Percentiles rank a stretch among this genome's conserved stretches.
phyloP scores from a whole-genome alignment of 1,284 basidiomycete species.

The Trichosporon inkin region DNA sequence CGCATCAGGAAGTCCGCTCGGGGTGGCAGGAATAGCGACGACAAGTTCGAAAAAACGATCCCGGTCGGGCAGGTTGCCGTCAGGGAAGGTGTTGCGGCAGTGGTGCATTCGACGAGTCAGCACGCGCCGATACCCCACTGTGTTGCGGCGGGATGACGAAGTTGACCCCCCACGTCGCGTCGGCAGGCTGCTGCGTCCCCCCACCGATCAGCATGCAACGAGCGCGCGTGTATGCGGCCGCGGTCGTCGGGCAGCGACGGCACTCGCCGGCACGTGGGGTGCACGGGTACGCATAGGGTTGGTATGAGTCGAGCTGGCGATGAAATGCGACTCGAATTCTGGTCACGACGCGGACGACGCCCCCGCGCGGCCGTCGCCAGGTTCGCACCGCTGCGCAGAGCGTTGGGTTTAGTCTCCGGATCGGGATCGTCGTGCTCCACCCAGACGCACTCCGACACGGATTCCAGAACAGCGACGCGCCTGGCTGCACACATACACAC shows the following conservation, averaged over 20 bases:
- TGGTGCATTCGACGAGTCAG: too few species aligned
- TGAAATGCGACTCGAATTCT: not conserved
- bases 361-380: not conserved
- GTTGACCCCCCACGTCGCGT: too few species aligned
- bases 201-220: not conserved
- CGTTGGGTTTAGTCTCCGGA: not conserved
- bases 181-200: too few species aligned
- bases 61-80: not conserved
- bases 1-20: too few species aligned
- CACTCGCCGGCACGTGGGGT: not conserved
- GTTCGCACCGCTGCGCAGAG: conserved; percentile 4
- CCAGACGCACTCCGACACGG: too few species aligned
- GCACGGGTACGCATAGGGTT: not conserved
- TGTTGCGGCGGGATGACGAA: not conserved
- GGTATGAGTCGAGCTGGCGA: not conserved
- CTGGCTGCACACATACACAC: too few species aligned
- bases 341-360: not conserved
- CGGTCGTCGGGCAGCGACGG: not conserved
- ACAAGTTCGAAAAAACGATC: not conserved
- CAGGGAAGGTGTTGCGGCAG: too few species aligned
- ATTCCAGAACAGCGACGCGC: too few species aligned
- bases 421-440: too few species aligned
- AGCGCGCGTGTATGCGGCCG: not conserved
- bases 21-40: too few species aligned
- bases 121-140: not conserved